These are phyloP conservation scores for Tulasnella sp. DNA, from an alignment of 768 basidiomycete species.

Conservation along the genomic window DNA sequence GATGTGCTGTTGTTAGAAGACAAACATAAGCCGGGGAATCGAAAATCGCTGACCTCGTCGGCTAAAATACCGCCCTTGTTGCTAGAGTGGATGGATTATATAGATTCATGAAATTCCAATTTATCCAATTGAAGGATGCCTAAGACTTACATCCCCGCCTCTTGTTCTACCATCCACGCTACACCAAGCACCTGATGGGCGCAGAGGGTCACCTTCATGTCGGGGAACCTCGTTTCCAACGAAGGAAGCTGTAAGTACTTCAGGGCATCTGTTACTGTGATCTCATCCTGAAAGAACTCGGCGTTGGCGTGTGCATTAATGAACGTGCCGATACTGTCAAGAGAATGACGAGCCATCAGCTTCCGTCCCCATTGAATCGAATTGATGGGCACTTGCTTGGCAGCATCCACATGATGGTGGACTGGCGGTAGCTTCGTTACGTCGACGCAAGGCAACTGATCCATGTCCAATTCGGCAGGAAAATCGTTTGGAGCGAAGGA, in stretches of 20 bases:
- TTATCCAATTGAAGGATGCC: neutral
- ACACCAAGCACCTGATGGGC: constrained; percentile 31
- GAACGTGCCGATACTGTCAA: constrained; percentile 9
- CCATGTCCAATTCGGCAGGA: no score
- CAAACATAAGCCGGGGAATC: neutral
- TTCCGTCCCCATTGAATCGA: neutral
- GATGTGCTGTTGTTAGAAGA: neutral
- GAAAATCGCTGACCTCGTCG: constrained; percentile 18
- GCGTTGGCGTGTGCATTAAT: constrained; percentile 10
- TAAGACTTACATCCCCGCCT: constrained; percentile 3
- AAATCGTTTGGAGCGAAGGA: neutral
- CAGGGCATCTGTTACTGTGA: constrained; percentile 25
- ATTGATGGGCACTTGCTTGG: neutral
- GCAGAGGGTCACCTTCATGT: constrained; percentile 26
- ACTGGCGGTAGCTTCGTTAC: neutral
- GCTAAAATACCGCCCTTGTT: constrained; percentile 18
- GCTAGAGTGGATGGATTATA: neutral
- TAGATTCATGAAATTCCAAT: no score
- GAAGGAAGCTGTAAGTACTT: constrained; percentile 22
- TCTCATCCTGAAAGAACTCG: constrained; percentile 22
- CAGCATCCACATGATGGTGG: neutral
- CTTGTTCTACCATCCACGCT: constrained; percentile 27
- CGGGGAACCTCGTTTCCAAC: constrained; percentile 23
- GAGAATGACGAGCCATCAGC: neutral
- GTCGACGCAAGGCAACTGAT: neutral